Evolutionary conservation across 768 basidiomycete genomes (phyloP).

Genomic region (Collybiopsis luxurians): DNA sequence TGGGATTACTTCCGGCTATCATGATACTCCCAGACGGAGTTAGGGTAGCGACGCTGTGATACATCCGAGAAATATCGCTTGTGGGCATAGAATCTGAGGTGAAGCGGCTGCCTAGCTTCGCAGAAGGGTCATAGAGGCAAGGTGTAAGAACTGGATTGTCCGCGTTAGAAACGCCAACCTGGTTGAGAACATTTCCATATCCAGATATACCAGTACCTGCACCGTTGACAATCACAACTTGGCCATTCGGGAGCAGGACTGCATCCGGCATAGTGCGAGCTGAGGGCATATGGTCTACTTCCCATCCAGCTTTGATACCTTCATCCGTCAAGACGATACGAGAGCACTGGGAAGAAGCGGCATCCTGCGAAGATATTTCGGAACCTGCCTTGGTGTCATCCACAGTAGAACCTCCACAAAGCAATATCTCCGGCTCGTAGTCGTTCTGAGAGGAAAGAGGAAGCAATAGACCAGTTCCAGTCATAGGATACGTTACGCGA

Average conservation of each 20-base stretch:
- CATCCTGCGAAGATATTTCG: conserved; percentile 67
- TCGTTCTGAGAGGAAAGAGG: conserved; percentile 61
- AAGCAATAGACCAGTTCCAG: conserved; percentile 70
- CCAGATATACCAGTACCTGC: conserved; percentile 72
- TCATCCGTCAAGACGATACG: conserved; percentile 62
- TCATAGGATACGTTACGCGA: conserved; percentile 82
- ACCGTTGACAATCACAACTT: conserved; percentile 75
- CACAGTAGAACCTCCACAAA: conserved; percentile 75
- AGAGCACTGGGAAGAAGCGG: conserved; percentile 72
- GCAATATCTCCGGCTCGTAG: conserved; percentile 66
- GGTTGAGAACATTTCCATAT: conserved; percentile 69
- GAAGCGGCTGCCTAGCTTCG: conserved; percentile 56
- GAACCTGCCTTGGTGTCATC: conserved; percentile 58
- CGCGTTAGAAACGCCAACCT: conserved; percentile 76
- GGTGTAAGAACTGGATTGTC: conserved; percentile 68
- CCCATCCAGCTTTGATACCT: conserved; percentile 70
- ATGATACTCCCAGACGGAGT: conserved; percentile 70
- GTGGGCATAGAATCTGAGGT: conserved; percentile 53
- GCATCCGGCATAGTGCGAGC: conserved; percentile 78
- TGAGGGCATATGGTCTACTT: conserved; percentile 71
- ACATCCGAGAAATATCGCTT: conserved; percentile 70
- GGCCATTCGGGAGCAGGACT: conserved; percentile 77
- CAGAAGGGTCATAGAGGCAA: conserved; percentile 64
- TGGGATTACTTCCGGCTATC: conserved; percentile 85
- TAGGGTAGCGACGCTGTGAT: conserved; percentile 82